Evolutionary conservation across 2,329 filamentous ascomycete genomes (phyloP).

Genomic region (Paracorniculantispora psalliotae): DNA sequence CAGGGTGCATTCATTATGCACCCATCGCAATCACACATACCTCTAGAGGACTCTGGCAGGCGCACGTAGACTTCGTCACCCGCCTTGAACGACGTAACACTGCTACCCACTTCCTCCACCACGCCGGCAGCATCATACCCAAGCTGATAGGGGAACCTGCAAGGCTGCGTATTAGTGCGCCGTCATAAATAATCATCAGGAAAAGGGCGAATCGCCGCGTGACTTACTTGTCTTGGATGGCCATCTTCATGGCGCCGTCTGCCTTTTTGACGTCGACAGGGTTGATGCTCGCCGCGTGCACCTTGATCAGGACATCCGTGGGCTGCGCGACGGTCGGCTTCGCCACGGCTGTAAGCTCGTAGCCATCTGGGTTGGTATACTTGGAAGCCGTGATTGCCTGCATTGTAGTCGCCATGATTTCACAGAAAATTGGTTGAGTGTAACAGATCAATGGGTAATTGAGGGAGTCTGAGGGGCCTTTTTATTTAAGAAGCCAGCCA

Average conservation of each 20-base stretch:
- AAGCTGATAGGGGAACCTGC: slow-evolving; percentile 13
- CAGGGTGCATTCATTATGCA: too few relatives aligned
- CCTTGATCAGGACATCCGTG: slow-evolving; percentile 30
- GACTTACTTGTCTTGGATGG: slow-evolving; percentile 27
- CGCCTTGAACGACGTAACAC: not conserved
- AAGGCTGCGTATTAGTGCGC: not conserved
- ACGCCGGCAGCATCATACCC: slow-evolving; percentile 9
- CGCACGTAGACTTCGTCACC: slow-evolving; percentile 18
- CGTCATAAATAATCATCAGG: not conserved
- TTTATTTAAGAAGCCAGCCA: too few relatives aligned
- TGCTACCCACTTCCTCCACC: slow-evolving; percentile 1
- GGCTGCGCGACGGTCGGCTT: slow-evolving; percentile 19
- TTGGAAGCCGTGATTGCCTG: slow-evolving; percentile 17
- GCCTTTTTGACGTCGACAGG: slow-evolving; percentile 41
- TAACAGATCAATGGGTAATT: too few relatives aligned
- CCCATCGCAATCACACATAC: slow-evolving; percentile 6
- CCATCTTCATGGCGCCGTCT: slow-evolving; percentile 29
- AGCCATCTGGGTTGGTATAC: slow-evolving; percentile 20
- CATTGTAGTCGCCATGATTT: slow-evolving; percentile 15
- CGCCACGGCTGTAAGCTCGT: slow-evolving; percentile 18
- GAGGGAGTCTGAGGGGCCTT: too few relatives aligned
- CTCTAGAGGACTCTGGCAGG: slow-evolving; percentile 21
- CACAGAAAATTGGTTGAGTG: too few relatives aligned
- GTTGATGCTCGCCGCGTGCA: slow-evolving; percentile 40
- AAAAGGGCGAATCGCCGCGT: not conserved